phyloP scores from a whole-genome alignment of 352 stramenopile genomes.

The Globisporangium splendens region DNA sequence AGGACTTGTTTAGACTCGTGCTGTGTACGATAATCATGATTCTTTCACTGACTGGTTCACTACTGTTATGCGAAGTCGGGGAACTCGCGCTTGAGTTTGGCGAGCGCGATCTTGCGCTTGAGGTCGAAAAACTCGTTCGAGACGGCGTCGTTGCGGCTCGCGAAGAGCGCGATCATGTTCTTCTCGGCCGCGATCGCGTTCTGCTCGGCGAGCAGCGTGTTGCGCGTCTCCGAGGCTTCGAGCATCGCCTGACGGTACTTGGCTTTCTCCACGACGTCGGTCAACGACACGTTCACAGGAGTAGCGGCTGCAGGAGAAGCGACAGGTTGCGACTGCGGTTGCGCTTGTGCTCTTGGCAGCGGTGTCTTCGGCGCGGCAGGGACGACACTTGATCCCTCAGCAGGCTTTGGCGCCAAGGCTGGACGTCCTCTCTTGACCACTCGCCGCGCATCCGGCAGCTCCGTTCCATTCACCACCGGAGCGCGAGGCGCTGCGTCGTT shows the following conservation, averaged over 20 bases:
- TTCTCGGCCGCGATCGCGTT: constrained; percentile 15
- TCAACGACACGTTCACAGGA: background rate
- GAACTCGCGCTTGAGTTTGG: constrained; percentile 12
- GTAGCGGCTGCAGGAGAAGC: too few species aligned
- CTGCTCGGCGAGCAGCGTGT: constrained; percentile 15
- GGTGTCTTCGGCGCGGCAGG: background rate
- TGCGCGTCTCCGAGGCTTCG: constrained; percentile 10
- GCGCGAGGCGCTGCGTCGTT: too few species aligned
- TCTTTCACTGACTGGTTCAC: background rate
- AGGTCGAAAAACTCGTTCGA: constrained; percentile 16
- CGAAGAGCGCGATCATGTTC: constrained; percentile 13
- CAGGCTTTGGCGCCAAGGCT: background rate
- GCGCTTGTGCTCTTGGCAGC: background rate
- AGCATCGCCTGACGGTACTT: constrained; percentile 9
- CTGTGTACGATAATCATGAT: too few species aligned
- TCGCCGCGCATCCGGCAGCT: background rate
- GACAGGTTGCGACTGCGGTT: background rate
- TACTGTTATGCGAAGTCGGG: constrained; percentile 4
- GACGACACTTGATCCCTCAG: background rate
- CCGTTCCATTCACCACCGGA: too few species aligned
- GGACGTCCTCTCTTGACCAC: background rate
- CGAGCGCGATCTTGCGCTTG: constrained; percentile 12
- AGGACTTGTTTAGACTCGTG: too few species aligned
- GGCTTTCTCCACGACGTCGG: constrained; percentile 1
- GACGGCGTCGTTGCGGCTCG: constrained; percentile 9